Conservation (phyloP, 306 rosid species). For the Betula pendula region DNA sequence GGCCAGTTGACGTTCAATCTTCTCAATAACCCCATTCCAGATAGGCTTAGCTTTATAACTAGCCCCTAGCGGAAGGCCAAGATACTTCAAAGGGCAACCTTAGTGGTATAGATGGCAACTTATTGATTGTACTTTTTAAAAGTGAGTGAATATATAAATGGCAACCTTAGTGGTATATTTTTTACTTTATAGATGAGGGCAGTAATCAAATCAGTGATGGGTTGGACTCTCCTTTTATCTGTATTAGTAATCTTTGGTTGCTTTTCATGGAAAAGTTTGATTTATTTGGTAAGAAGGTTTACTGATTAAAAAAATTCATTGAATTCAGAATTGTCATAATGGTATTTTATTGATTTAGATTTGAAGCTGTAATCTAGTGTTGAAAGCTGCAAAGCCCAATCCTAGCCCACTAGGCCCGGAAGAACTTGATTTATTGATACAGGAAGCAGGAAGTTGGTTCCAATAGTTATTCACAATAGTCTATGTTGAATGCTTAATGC, state of each 20-base stretch:
- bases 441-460: neutral
- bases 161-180: neutral
- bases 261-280: neutral
- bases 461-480: neutral
- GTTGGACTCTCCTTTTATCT: neutral
- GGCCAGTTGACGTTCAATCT: no score
- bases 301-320: neutral
- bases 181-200: neutral
- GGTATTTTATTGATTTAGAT: neutral
- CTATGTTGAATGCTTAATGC: neutral
- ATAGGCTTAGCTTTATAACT: no score
- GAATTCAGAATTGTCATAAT: neutral
- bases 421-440: neutral
- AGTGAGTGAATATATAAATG: neutral
- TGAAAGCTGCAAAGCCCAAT: neutral
- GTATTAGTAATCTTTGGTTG: neutral
- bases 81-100: no score
- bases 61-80: no score
- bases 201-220: neutral
- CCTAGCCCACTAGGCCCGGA: neutral
- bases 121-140: neutral
- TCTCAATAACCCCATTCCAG: no score
- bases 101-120: no score
- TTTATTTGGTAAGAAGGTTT: neutral
- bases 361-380: neutral